These are phyloP conservation scores for Cantharellus anzutake DNA, from an alignment of 768 basidiomycete genomes.

Conservation along the genomic window DNA sequence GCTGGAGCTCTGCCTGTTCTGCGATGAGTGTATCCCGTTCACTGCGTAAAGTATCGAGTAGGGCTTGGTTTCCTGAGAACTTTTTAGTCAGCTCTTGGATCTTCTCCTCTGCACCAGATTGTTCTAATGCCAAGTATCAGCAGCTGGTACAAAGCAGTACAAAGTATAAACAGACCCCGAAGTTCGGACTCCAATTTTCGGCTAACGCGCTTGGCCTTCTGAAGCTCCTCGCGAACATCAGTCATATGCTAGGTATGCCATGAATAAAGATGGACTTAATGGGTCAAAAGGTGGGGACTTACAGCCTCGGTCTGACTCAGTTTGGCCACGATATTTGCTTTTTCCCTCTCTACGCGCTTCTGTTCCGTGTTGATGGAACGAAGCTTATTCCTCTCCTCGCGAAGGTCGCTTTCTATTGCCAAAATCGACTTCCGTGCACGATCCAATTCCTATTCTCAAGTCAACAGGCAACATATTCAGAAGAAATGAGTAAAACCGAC, in stretches of 20 bases:
- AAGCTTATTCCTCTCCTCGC: slow-evolving; percentile 46
- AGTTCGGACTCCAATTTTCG: slow-evolving; percentile 54
- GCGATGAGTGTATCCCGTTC: slow-evolving; percentile 50
- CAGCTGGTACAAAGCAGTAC: neutral
- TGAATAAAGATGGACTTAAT: neutral
- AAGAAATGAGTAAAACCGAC: slow-evolving; percentile 20
- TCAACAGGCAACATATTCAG: neutral
- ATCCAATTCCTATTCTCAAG: slow-evolving; percentile 42
- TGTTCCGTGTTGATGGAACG: slow-evolving; percentile 46
- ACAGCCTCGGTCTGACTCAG: slow-evolving; percentile 56
- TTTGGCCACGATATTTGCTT: slow-evolving; percentile 40
- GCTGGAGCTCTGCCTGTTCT: slow-evolving; percentile 59
- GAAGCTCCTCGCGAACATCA: slow-evolving; percentile 48
- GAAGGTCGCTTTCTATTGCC: slow-evolving; percentile 54
- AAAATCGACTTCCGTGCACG: slow-evolving; percentile 42
- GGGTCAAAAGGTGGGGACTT: slow-evolving; percentile 11
- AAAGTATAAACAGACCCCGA: slow-evolving; percentile 28
- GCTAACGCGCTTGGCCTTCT: slow-evolving; percentile 53
- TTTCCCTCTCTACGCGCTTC: slow-evolving; percentile 40
- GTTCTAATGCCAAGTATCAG: slow-evolving; percentile 27
- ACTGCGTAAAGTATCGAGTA: slow-evolving; percentile 55
- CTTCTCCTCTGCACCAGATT: slow-evolving; percentile 47
- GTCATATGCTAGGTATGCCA: slow-evolving; percentile 45
- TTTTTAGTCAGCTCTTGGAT: slow-evolving; percentile 43
- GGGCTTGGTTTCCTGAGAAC: slow-evolving; percentile 46